Evolutionary conservation across 306 rosid genomes (phyloP).

Genomic region (Lathyrus aphaca): DNA sequence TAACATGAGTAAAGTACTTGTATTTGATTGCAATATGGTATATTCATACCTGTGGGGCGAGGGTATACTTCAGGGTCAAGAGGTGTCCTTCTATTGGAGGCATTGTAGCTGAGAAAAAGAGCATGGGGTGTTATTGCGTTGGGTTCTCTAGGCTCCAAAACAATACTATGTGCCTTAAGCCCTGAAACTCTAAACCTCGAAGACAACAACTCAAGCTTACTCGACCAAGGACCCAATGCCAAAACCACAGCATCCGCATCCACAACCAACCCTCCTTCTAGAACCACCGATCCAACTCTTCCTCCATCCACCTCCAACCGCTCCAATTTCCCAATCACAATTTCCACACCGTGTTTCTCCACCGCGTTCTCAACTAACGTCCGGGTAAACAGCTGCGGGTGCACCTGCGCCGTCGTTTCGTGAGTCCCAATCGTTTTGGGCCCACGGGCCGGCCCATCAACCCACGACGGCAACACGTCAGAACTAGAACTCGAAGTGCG

Average conservation of each 20-base stretch:
- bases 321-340: conserved; percentile 75
- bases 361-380: conserved; percentile 62
- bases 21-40: background rate
- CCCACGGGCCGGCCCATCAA: conserved; percentile 60
- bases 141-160: conserved; percentile 67
- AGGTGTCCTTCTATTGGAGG: conserved; percentile 49
- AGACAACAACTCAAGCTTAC: conserved; percentile 58
- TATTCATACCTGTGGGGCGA: conserved; percentile 73
- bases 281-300: conserved; percentile 55
- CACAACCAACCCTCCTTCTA: conserved; percentile 62
- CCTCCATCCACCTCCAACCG: conserved; percentile 51
- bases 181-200: conserved; percentile 66
- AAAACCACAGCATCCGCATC: conserved; percentile 75
- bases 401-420: conserved; percentile 87
- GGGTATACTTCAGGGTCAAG: conserved; percentile 89
- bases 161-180: conserved; percentile 80
- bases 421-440: conserved; percentile 59
- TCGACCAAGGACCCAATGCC: conserved; percentile 87
- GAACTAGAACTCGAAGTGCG: conserved; percentile 28
- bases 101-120: conserved; percentile 62
- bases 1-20: background rate
- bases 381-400: conserved; percentile 72
- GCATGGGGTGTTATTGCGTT: conserved; percentile 73
- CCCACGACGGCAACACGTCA: conserved; percentile 58
- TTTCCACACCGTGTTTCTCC: conserved; percentile 61